Evolutionary conservation across 1,139 yeast species (phyloP), one percentile per base, ranked within the genome.

Genomic region (Debaryomyces coudertii): DNA sequence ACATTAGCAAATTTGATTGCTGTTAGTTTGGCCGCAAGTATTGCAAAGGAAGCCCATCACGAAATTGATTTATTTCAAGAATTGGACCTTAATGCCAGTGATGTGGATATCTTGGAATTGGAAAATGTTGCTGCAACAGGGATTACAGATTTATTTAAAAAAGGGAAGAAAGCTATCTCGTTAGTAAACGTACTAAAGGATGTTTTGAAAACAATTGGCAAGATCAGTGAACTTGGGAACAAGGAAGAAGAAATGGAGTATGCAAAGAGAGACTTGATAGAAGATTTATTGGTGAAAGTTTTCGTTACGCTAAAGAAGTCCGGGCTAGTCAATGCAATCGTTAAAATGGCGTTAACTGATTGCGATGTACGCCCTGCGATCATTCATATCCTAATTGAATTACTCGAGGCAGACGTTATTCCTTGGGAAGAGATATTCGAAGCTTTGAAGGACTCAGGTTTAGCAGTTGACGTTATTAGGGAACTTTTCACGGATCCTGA

Each of bases 381-480:
- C 18, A 57, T 58, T 25, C 61, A 63, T 23, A 48, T 66, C 12
- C 56, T 67, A 5, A 55, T 65, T 37, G 61, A 64, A 14, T 55
- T 68, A 37, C 47, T 69, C 29, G 53, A 61, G 44, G 63, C 67
- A 1, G 63, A 62, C 28, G 71, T 63, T 4, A 68, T 68, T 49
- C 73, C 74, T 1, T 69, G 62, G 55, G 56, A 60, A 43, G 71
- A 68, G 34, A 57, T 69, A 8, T 68, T 69, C 46, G 54, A 45
- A 7, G 72, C 73, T 7, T 54, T 69, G 44, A 64, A 55, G 46
- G 60, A 60, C 5, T 64, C 71, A 37, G 73, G 71, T 5, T 57
- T 69, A 43, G 71, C 69, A 4, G 45, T 58, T 28, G 71, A 68
- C 36, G 63, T 66, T 25, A 51, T 65, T 30, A 51, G 56, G 43